phyloP scores from a whole-genome alignment of 1,139 yeast species.

The Pichia sp. region DNA sequence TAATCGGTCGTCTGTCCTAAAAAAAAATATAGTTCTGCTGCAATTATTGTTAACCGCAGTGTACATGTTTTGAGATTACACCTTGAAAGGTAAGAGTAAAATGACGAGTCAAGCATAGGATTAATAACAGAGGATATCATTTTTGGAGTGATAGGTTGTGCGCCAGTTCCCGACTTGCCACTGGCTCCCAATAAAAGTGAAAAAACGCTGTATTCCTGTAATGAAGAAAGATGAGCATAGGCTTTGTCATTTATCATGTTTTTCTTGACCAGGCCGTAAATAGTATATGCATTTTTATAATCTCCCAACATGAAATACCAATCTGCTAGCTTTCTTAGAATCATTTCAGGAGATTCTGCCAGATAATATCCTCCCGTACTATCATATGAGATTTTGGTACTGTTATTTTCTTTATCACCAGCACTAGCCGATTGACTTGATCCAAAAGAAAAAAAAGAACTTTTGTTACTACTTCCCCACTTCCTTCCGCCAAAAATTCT shows the following conservation, averaged over 20 bases:
- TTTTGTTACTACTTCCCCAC: constrained; percentile 34
- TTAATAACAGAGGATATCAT: constrained; percentile 57
- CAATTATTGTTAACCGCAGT: constrained; percentile 42
- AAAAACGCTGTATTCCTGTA: constrained; percentile 82
- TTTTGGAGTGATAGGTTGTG: constrained; percentile 38
- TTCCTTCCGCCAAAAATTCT: constrained; percentile 61
- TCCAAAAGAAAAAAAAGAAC: constrained; percentile 34
- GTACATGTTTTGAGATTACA: constrained; percentile 61
- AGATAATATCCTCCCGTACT: constrained; percentile 42
- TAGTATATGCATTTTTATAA: constrained; percentile 77
- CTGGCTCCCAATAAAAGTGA: constrained; percentile 64
- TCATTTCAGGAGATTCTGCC: constrained; percentile 65
- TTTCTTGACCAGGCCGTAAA: constrained; percentile 76
- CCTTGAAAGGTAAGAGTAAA: constrained; percentile 58
- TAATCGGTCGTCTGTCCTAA: constrained; percentile 30
- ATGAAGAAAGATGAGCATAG: constrained; percentile 77
- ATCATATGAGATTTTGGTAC: constrained; percentile 20
- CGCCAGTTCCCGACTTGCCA: constrained; percentile 32
- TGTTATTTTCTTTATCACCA: constrained; percentile 11
- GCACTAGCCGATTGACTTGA: constrained; percentile 11
- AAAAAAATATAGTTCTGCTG: constrained; percentile 44
- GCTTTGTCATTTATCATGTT: constrained; percentile 79
- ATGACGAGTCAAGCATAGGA: constrained; percentile 65
- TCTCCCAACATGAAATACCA: constrained; percentile 88
- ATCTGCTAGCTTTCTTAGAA: constrained; percentile 79